Conservation (phyloP, 495 filamentous ascomycete species). For the Penicillium cataractarum region DNA sequence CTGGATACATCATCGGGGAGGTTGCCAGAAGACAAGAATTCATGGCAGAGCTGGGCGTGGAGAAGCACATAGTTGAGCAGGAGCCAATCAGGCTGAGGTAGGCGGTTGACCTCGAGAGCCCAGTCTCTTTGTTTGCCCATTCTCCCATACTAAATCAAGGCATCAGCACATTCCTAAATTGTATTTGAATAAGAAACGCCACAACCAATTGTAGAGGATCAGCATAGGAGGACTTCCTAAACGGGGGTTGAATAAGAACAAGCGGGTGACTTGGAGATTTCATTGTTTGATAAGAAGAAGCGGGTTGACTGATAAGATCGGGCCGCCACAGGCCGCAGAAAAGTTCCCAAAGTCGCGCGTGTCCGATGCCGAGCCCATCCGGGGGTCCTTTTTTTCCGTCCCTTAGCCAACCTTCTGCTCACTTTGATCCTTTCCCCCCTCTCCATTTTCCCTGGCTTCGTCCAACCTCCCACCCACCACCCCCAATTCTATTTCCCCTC, state of each 20-base stretch:
- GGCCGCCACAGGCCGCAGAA: slow-evolving; percentile 17
- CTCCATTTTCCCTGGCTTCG: neutral
- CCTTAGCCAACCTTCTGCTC: slow-evolving; percentile 20
- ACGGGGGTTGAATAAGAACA: slow-evolving; percentile 21
- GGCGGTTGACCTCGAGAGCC: neutral
- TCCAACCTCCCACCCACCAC: slow-evolving; percentile 11
- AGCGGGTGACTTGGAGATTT: neutral
- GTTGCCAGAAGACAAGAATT: neutral
- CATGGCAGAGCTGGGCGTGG: neutral
- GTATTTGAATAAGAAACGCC: slow-evolving; percentile 21
- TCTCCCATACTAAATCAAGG: neutral
- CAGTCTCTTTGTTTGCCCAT: neutral
- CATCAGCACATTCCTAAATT: slow-evolving; percentile 7
- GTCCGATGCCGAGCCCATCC: slow-evolving; percentile 44
- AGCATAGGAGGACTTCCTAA: slow-evolving; percentile 2
- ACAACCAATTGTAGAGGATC: neutral
- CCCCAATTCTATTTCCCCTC: neutral
- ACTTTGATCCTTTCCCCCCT: slow-evolving; percentile 18
- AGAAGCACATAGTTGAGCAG: neutral
- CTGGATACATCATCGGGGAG: neutral
- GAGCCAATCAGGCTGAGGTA: neutral
- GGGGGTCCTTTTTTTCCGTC: slow-evolving; percentile 46
- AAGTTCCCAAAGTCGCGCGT: slow-evolving; percentile 23
- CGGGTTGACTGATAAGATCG: slow-evolving; percentile 33
- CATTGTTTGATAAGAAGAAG: slow-evolving; percentile 11